phyloP scores from a whole-genome alignment of 192 early-diverging fungal species.

The Entomortierella beljakovae region DNA sequence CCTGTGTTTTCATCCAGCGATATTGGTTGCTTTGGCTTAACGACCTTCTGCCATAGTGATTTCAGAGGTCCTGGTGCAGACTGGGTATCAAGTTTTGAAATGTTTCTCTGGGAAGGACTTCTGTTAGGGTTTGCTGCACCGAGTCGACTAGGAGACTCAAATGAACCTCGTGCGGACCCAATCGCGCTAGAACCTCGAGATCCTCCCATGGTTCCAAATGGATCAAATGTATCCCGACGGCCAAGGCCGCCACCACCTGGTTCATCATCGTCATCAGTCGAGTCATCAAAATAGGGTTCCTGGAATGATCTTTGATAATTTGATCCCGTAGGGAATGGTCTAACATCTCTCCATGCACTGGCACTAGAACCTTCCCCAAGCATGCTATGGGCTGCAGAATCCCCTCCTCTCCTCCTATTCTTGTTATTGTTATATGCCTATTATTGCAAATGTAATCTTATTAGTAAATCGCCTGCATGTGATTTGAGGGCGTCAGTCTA shows the following conservation, averaged over 20 bases:
- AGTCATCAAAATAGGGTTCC: constrained; percentile 49
- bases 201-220: constrained; percentile 1
- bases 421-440: constrained; percentile 38
- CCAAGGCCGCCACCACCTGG: constrained; percentile 5
- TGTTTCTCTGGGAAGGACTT: constrained; percentile 5
- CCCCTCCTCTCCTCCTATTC: constrained; percentile 30
- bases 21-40: constrained; percentile 39
- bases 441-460: neutral
- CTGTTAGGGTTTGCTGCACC: constrained; percentile 8
- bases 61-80: constrained; percentile 28
- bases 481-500: neutral
- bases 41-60: constrained; percentile 46
- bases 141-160: constrained; percentile 3
- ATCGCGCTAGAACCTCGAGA: neutral
- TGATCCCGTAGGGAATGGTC: constrained; percentile 27
- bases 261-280: constrained; percentile 39
- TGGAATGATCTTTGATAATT: constrained; percentile 27
- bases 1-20: constrained; percentile 7
- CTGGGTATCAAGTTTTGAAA: constrained; percentile 4
- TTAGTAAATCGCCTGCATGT: neutral
- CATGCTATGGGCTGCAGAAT: constrained; percentile 17
- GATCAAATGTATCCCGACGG: constrained; percentile 16
- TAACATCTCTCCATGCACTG: constrained; percentile 43
- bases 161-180: neutral
- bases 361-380: constrained; percentile 47